phyloP scores from a whole-genome alignment of 768 basidiomycete species.

The Rhodotorula paludigena region DNA sequence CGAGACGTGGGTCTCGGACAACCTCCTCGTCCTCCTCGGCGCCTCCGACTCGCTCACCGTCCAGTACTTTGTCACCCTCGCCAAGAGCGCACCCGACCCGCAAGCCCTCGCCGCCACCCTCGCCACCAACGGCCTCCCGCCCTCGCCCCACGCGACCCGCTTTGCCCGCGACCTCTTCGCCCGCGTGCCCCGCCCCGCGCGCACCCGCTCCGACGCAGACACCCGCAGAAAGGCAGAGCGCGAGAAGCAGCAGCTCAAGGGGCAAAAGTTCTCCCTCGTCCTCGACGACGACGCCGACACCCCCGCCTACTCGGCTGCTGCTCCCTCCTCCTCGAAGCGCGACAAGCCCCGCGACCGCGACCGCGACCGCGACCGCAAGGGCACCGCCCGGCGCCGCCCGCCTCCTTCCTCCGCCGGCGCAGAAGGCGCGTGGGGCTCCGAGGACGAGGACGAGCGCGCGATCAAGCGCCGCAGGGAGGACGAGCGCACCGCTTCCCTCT shows the following conservation, averaged over 20 bases:
- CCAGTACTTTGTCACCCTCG: constrained; percentile 39
- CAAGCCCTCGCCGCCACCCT: constrained; percentile 73
- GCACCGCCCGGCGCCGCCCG: constrained; percentile 5
- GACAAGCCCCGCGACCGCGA: constrained; percentile 22
- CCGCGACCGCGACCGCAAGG: neutral
- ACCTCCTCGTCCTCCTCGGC: constrained; percentile 38
- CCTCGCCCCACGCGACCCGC: constrained; percentile 69
- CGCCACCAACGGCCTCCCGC: constrained; percentile 69
- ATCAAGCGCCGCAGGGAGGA: constrained; percentile 48
- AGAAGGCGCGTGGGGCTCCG: constrained; percentile 69
- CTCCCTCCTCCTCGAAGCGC: constrained; percentile 43
- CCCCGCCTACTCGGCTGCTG: constrained; percentile 48
- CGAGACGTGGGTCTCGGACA: constrained; percentile 38
- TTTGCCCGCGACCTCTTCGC: constrained; percentile 74
- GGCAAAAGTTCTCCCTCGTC: constrained; percentile 72
- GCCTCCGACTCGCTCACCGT: constrained; percentile 38
- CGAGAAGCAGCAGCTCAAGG: constrained; percentile 62
- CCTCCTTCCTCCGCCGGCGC: constrained; percentile 56
- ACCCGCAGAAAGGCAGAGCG: constrained; percentile 67
- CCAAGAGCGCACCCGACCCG: constrained; percentile 60
- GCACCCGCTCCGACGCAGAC: constrained; percentile 48
- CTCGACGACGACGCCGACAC: constrained; percentile 64
- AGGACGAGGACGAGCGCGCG: neutral
- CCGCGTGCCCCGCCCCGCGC: constrained; percentile 65
- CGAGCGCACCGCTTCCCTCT: neutral